phyloP scores from a whole-genome alignment of 495 filamentous ascomycete species.

The Chaetomium cochliodes region DNA sequence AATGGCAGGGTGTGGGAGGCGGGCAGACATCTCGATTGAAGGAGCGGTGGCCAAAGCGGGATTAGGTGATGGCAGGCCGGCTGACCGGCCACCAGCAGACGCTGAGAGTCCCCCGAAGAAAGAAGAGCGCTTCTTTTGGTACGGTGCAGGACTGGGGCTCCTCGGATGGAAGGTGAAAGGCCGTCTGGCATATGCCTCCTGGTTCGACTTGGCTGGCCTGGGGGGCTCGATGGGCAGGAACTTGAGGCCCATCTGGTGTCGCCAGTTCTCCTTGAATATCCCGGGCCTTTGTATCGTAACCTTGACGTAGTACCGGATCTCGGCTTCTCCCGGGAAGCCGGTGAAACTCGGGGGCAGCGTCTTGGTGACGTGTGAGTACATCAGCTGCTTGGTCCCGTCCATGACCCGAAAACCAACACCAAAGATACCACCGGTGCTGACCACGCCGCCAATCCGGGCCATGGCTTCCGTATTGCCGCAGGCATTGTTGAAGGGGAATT shows the following conservation, averaged over 20 bases:
- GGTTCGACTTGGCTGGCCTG: conserved; percentile 59
- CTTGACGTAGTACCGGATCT: conserved; percentile 91
- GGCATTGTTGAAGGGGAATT: conserved; percentile 89
- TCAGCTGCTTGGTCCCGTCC: conserved; percentile 52
- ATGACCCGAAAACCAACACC: conserved; percentile 50
- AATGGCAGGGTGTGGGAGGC: conserved; percentile 84
- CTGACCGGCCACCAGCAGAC: conserved; percentile 3
- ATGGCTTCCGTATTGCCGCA: conserved; percentile 60
- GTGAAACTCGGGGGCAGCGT: conserved; percentile 85
- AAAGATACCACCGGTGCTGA: conserved; percentile 41
- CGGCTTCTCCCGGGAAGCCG: conserved; percentile 76
- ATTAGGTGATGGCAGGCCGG: neutral
- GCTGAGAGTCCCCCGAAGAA: conserved; percentile 46
- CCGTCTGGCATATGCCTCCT: conserved; percentile 80
- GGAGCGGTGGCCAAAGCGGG: conserved; percentile 33
- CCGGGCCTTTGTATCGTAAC: conserved; percentile 79
- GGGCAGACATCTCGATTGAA: conserved; percentile 65
- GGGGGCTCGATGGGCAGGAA: conserved; percentile 94
- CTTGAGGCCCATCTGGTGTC: conserved; percentile 61
- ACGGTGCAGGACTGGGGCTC: conserved; percentile 21
- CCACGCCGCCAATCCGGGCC: conserved; percentile 45
- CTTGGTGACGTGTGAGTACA: conserved; percentile 70
- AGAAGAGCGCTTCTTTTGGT: conserved; percentile 49
- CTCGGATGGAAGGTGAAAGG: conserved; percentile 68
- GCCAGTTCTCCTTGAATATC: conserved; percentile 82